These are phyloP conservation scores for Candida berthetii DNA, from an alignment of 805 yeast genomes.

Conservation along the genomic window DNA sequence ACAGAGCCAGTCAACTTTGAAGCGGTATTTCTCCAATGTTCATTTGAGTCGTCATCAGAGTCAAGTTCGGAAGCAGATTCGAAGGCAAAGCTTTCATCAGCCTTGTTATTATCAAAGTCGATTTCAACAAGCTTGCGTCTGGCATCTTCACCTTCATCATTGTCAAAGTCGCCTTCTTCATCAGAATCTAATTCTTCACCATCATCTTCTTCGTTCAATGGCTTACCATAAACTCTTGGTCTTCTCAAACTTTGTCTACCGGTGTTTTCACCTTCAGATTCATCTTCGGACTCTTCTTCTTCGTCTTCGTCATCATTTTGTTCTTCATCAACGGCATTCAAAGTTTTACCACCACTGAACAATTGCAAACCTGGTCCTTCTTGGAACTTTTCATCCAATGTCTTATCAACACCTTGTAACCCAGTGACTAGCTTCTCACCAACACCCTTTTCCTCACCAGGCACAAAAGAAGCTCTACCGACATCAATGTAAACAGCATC, in stretches of 20 bases:
- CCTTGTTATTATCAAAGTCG: constrained; percentile 34
- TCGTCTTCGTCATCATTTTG: constrained; percentile 25
- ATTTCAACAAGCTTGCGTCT: constrained; percentile 39
- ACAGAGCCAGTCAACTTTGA: constrained; percentile 48
- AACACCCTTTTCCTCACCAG: constrained; percentile 66
- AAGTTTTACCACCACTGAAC: constrained; percentile 55
- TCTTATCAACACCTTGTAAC: constrained; percentile 62
- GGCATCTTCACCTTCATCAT: constrained; percentile 30
- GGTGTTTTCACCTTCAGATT: constrained; percentile 29
- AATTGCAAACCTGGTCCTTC: constrained; percentile 69
- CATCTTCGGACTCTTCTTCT: constrained; percentile 26
- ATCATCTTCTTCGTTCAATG: constrained; percentile 38
- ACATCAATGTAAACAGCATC: constrained; percentile 92
- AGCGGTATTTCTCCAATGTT: constrained; percentile 41
- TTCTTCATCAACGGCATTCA: constrained; percentile 35
- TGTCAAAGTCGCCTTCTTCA: constrained; percentile 37
- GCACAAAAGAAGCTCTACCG: constrained; percentile 46
- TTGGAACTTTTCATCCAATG: constrained; percentile 50
- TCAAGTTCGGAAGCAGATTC: constrained; percentile 51
- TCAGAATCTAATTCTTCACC: constrained; percentile 39
- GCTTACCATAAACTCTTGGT: constrained; percentile 51
- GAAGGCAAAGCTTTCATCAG: constrained; percentile 27
- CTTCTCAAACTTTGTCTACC: constrained; percentile 66
- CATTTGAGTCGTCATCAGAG: constrained; percentile 26
- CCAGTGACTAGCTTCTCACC: constrained; percentile 85